Evolutionary conservation across 2,329 filamentous ascomycete genomes (phyloP).

Genomic region (Ascochyta pisi): DNA sequence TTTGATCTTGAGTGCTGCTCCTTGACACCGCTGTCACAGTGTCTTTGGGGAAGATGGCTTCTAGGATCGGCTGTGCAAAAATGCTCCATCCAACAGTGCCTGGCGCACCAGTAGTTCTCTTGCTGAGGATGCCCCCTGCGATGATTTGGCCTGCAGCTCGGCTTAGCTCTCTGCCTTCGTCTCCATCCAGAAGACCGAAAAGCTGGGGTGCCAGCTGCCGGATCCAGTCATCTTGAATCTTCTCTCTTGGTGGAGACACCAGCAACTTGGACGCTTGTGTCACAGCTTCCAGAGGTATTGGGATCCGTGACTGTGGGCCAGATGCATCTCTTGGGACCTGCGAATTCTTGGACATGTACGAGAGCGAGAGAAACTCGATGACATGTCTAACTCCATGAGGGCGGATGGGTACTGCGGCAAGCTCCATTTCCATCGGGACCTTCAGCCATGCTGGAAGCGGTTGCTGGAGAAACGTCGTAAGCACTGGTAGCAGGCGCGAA

Average conservation of each 20-base stretch:
- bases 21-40: slow-evolving; percentile 39
- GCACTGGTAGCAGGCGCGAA: slow-evolving; percentile 64
- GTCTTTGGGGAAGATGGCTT: slow-evolving; percentile 56
- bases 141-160: slow-evolving; percentile 68
- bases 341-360: slow-evolving; percentile 63
- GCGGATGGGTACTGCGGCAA: slow-evolving; percentile 68
- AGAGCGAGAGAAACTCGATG: slow-evolving; percentile 74
- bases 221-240: slow-evolving; percentile 67
- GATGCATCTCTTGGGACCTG: slow-evolving; percentile 43
- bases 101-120: slow-evolving; percentile 68
- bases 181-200: slow-evolving; percentile 66
- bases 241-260: slow-evolving; percentile 63
- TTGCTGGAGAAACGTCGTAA: slow-evolving; percentile 71
- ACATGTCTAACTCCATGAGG: slow-evolving; percentile 70
- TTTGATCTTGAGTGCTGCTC: slow-evolving; percentile 56
- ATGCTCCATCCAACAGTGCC: slow-evolving; percentile 66
- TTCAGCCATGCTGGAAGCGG: slow-evolving; percentile 68
- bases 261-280: slow-evolving; percentile 68
- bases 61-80: slow-evolving; percentile 66
- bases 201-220: slow-evolving; percentile 67
- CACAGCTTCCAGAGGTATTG: slow-evolving; percentile 72
- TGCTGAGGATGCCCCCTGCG: slow-evolving; percentile 71
- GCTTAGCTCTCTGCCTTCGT: slow-evolving; percentile 63
- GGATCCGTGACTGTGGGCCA: slow-evolving; percentile 53
- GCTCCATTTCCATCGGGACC: slow-evolving; percentile 60